Percentiles rank a stretch among this genome's conserved stretches.
Evolutionary conservation across 495 filamentous ascomycete genomes (phyloP).

Genomic region (Cudoniella acicularis): DNA sequence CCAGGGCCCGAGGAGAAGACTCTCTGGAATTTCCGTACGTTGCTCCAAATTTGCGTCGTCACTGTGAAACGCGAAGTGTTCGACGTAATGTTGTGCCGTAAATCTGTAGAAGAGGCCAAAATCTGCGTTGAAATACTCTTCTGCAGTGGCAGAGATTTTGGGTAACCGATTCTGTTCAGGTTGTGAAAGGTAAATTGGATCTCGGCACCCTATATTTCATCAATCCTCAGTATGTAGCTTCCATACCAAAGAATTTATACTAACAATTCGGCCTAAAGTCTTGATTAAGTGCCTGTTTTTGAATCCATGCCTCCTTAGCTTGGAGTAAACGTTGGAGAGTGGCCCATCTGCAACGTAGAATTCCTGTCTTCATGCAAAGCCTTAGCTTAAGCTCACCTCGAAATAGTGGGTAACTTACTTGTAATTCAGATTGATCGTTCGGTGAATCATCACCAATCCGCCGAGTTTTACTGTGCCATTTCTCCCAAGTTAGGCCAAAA

Average conservation of each 20-base stretch:
- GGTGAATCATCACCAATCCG: background rate
- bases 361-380: conserved; percentile 24
- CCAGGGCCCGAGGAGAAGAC: conserved; percentile 24
- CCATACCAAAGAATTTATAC: too few relatives aligned
- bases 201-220: too few relatives aligned
- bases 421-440: background rate
- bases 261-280: too few relatives aligned
- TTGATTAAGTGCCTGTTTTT: conserved; percentile 11
- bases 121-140: conserved; percentile 18
- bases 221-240: too few relatives aligned
- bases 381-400: too few relatives aligned
- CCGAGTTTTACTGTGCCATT: background rate
- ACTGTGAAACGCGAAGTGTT: background rate
- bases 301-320: conserved; percentile 17
- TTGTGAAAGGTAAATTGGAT: too few relatives aligned
- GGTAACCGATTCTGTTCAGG: too few relatives aligned
- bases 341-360: conserved; percentile 44
- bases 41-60: background rate
- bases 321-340: conserved; percentile 38
- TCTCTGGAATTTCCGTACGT: background rate
- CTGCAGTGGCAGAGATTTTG: too few relatives aligned
- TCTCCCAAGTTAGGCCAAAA: conserved; percentile 24
- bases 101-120: conserved; percentile 14
- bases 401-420: conserved; percentile 1
- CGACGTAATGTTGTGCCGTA: background rate